A percentile compares a stretch with the other conserved stretches of the same genome.
Evolutionary conservation across 306 rosid species (phyloP).

Genomic region (Bauhinia variegata): DNA sequence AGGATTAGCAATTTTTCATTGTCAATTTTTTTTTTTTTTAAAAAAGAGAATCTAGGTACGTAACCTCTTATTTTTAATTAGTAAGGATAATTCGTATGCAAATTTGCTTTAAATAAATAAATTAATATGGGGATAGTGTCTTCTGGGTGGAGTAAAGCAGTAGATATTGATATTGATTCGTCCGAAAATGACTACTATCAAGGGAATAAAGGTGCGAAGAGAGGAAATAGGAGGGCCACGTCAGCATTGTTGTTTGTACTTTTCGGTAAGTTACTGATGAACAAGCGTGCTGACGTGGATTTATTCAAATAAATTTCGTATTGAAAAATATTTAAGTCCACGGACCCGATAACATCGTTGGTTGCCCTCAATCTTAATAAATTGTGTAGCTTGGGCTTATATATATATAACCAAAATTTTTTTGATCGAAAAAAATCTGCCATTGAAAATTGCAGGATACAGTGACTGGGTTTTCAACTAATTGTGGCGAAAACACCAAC

Average conservation of each 20-base stretch:
- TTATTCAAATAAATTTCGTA: neutral
- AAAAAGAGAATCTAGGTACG: too few species aligned
- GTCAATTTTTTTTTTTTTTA: too few species aligned
- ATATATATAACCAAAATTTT: neutral
- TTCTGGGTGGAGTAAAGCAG: neutral
- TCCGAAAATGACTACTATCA: neutral
- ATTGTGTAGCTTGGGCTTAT: too few species aligned
- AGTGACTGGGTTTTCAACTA: constrained; percentile 48
- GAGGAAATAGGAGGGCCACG: neutral
- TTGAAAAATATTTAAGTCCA: too few species aligned
- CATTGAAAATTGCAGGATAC: constrained; percentile 58
- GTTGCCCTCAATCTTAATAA: too few species aligned
- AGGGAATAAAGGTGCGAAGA: neutral
- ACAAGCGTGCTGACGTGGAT: constrained; percentile 28
- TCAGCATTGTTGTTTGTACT: neutral
- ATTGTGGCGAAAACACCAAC: constrained; percentile 45
- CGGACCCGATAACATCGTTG: too few species aligned
- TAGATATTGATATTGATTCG: neutral
- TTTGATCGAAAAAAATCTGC: neutral
- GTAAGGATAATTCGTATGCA: too few species aligned
- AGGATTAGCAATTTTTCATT: too few species aligned
- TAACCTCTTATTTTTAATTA: too few species aligned
- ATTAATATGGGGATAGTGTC: neutral
- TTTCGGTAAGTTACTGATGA: neutral
- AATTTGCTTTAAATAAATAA: too few species aligned